Conservation (phyloP, 1,139 yeast genomes). For the Meyerozyma guilliermondii region DNA sequence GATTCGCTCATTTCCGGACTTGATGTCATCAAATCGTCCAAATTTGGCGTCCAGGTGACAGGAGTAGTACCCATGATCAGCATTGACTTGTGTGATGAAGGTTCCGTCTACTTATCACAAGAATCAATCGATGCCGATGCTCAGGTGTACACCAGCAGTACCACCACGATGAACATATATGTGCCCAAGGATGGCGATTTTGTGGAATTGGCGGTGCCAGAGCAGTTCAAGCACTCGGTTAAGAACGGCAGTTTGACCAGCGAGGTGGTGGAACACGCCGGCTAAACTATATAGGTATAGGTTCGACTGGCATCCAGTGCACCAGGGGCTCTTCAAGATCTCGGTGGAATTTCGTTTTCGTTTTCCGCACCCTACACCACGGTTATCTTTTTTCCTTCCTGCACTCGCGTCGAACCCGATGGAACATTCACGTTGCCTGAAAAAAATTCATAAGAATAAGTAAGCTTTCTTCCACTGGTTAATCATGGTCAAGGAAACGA, state of each 20-base stretch:
- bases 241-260: conserved; percentile 36
- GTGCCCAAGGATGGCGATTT: conserved; percentile 65
- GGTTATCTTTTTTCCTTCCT: not conserved
- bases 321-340: too few species aligned
- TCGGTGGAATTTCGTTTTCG: too few species aligned
- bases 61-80: conserved; percentile 79
- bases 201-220: conserved; percentile 78
- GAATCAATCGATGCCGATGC: conserved; percentile 62
- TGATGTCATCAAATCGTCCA: conserved; percentile 76
- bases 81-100: conserved; percentile 86
- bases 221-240: conserved; percentile 68
- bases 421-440: not conserved
- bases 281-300: conserved; percentile 15
- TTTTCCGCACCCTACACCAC: too few species aligned
- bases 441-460: not conserved
- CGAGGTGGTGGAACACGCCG: conserved; percentile 46
- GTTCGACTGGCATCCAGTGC: not conserved
- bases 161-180: conserved; percentile 80
- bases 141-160: conserved; percentile 70
- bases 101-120: conserved; percentile 71
- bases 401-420: conserved; percentile 1
- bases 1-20: conserved; percentile 86
- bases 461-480: not conserved
- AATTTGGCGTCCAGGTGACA: conserved; percentile 80
- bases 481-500: conserved; percentile 84